Evolutionary conservation across 129 eudicot species (phyloP), one percentile per base, ranked within the genome.

Genomic region (Heracleum sosnowskyi): DNA sequence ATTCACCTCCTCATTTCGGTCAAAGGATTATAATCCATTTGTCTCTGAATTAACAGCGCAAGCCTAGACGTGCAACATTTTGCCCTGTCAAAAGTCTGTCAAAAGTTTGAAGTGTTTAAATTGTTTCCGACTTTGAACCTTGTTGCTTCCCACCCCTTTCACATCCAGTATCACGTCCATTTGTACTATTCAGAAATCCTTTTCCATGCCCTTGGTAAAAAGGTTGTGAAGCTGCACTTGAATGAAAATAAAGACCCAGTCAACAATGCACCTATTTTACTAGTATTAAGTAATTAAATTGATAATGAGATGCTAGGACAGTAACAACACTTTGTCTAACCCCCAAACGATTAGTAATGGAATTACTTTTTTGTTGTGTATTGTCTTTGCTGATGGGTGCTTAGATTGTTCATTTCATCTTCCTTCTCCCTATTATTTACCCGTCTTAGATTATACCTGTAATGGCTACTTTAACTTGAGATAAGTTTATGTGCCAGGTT

Each of bases 401-500:
- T 51, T 7, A 22, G 26, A 51, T 51, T 5, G 26, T 16, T 20
- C 28, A 7, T 6, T 20, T 51, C 26, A 20, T 51, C 2, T 5
- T 1, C 11, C 5, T 3, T 3, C 3, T 24, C 11, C 5, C n/a
- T n/a, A 1, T 55, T 60, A 10, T 60, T 26, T 24, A 0, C 29
- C 9, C 1, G 15, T n/a, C 9, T 9, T 55, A 20, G 20, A 11
- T 9, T n/a, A 2, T n/a, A 60, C 17, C 29, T 35, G 26, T 35
- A 8, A 5, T 9, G 41, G 73, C 46, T 34, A 5, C 20, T 36
- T 71, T 11, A 41, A 39, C 31, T 15, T 0, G 13, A 71, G 15
- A 71, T 37, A 2, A 20, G 4, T 20, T 12, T 18, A 39, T 26
- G 7, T 68, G 10, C 60, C 81, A 89, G 97, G 93, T 91, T 34